Percentiles rank a stretch among this genome's conserved stretches.
These are phyloP conservation scores for Sanguinoderma infundibulare DNA, from an alignment of 1,284 basidiomycete genomes.

Conservation along the genomic window DNA sequence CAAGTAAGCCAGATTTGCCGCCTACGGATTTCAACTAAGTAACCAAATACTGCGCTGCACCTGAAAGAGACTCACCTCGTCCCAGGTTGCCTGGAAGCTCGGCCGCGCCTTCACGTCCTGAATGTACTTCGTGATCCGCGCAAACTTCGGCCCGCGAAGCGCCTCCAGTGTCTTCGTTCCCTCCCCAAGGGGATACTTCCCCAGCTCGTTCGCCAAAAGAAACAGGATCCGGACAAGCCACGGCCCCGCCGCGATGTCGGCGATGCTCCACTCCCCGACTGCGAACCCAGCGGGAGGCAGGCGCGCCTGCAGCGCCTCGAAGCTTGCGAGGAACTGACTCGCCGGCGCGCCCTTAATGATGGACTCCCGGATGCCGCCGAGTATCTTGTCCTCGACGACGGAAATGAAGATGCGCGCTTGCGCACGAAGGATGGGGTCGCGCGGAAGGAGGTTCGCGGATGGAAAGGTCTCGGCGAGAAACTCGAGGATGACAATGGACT, in stretches of 20 bases:
- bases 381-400: constrained; percentile 21
- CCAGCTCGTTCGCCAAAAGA: constrained; percentile 34
- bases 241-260: constrained; percentile 8
- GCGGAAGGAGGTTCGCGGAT: not conserved
- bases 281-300: constrained; percentile 12
- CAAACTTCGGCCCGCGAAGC: constrained; percentile 33
- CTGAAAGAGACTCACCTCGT: constrained; percentile 37
- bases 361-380: not conserved
- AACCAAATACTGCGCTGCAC: constrained; percentile 35
- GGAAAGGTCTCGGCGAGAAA: constrained; percentile 7
- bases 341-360: not conserved
- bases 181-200: constrained; percentile 31
- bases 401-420: not conserved
- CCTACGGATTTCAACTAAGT: too few species aligned
- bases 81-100: constrained; percentile 36
- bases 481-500: not conserved
- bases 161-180: constrained; percentile 34
- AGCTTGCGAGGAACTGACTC: not conserved
- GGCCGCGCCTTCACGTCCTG: constrained; percentile 34
- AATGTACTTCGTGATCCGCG: constrained; percentile 36
- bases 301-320: constrained; percentile 12
- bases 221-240: constrained; percentile 31
- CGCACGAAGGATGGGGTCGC: not conserved
- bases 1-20: constrained; percentile 9
- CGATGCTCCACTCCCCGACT: constrained; percentile 1